Percentiles rank a stretch among this genome's conserved stretches.
Evolutionary conservation across 768 basidiomycete genomes (phyloP).

Genomic region (Boletus fagicola): DNA sequence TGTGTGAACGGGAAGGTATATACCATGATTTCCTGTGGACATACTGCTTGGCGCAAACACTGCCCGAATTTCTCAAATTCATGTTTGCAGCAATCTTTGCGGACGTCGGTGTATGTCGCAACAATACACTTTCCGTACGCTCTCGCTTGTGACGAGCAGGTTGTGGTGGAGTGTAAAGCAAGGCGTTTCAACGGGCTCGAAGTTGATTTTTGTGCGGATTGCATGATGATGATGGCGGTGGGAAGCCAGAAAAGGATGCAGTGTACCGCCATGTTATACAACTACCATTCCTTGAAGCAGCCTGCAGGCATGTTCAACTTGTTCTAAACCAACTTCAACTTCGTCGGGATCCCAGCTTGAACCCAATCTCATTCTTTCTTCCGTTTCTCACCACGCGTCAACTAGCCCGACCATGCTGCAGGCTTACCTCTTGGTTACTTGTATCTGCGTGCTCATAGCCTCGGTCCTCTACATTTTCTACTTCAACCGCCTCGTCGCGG

Average conservation of each 20-base stretch:
- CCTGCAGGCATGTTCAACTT: constrained; percentile 3
- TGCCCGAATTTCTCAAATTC: constrained; percentile 84
- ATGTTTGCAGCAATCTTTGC: constrained; percentile 75
- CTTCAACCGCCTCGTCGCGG: constrained; percentile 83
- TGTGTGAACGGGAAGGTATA: neutral
- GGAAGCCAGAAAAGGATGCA: neutral
- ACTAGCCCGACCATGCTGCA: constrained; percentile 46
- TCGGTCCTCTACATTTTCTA: constrained; percentile 83
- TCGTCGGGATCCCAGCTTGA: neutral
- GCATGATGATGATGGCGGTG: constrained; percentile 17
- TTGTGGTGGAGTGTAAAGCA: constrained; percentile 69
- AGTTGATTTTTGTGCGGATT: constrained; percentile 32
- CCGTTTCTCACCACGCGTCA: neutral
- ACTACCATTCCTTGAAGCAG: too few species aligned
- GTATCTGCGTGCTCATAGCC: constrained; percentile 52
- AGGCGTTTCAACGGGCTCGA: constrained; percentile 58
- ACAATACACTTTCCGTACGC: constrained; percentile 89
- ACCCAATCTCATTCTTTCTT: neutral
- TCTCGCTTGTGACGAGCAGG: constrained; percentile 69
- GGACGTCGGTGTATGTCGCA: constrained; percentile 78
- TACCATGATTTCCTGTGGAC: constrained; percentile 30
- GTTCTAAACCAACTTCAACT: constrained; percentile 1
- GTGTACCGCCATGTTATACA: neutral
- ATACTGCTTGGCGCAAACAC: constrained; percentile 78
- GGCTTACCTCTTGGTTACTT: constrained; percentile 59